These are phyloP conservation scores for Yamadazyma kanchanaburiensis DNA, from an alignment of 1,139 yeast genomes.

Conservation along the genomic window DNA sequence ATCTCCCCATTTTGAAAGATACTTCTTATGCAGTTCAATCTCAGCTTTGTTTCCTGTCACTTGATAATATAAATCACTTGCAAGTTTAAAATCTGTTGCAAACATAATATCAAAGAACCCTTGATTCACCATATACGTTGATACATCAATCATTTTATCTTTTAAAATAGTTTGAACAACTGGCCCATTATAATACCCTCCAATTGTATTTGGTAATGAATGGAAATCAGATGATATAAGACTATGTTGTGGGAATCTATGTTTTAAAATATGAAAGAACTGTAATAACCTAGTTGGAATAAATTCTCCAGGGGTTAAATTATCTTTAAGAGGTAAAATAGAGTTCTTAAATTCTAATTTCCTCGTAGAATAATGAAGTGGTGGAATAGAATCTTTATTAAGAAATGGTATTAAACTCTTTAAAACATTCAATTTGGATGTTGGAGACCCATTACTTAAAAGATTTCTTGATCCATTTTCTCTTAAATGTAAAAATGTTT, in stretches of 20 bases:
- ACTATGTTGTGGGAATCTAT: slow-evolving; percentile 73
- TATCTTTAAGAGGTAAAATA: slow-evolving; percentile 59
- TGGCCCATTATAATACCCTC: slow-evolving; percentile 69
- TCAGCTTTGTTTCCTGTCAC: slow-evolving; percentile 61
- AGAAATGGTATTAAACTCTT: slow-evolving; percentile 31
- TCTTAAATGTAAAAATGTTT: slow-evolving; percentile 52
- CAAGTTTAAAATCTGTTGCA: slow-evolving; percentile 71
- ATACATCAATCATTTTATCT: slow-evolving; percentile 63
- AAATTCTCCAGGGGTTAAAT: slow-evolving; percentile 71
- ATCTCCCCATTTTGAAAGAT: slow-evolving; percentile 72
- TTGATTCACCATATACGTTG: slow-evolving; percentile 77
- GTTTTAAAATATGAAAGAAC: slow-evolving; percentile 60
- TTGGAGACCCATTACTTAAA: slow-evolving; percentile 18
- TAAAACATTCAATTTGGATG: slow-evolving; percentile 15
- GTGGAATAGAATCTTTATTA: slow-evolving; percentile 35
- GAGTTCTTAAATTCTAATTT: slow-evolving; percentile 31
- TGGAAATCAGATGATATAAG: slow-evolving; percentile 74
- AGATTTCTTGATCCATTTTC: slow-evolving; percentile 42
- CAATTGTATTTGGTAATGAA: slow-evolving; percentile 54
- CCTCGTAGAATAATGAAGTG: slow-evolving; percentile 34
- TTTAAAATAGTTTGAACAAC: slow-evolving; percentile 79
- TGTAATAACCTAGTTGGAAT: slow-evolving; percentile 74
- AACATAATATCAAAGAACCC: slow-evolving; percentile 87
- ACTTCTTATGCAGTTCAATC: slow-evolving; percentile 60
- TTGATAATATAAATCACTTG: slow-evolving; percentile 59